Evolutionary conservation across 192 early-diverging fungal species (phyloP).

Genomic region (Coemansia sp.): DNA sequence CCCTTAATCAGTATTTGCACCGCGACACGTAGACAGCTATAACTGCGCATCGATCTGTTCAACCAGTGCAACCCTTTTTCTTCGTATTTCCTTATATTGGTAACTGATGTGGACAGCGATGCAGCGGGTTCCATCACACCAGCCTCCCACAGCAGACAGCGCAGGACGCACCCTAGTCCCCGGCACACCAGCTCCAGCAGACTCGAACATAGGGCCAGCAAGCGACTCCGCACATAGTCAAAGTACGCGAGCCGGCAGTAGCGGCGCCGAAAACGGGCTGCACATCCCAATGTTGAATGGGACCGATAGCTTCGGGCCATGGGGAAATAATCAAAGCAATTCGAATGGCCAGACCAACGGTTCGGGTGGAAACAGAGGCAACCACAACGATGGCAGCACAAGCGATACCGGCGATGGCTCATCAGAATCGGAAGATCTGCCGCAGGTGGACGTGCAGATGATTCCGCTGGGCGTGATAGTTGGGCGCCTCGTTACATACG

Average conservation of each 20-base stretch:
- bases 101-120: constrained; percentile 35
- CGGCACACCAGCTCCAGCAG: constrained; percentile 13
- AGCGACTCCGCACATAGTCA: constrained; percentile 5
- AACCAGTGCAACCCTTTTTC: background rate
- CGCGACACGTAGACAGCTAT: background rate
- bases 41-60: background rate
- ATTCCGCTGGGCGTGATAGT: constrained; percentile 61
- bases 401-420: constrained; percentile 3
- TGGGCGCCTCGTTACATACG: constrained; percentile 61
- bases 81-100: background rate
- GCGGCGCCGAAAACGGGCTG: background rate
- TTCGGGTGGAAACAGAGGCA: constrained; percentile 1
- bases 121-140: constrained; percentile 42
- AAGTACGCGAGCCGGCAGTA: background rate
- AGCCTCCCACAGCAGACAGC: constrained; percentile 17
- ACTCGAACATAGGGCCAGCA: constrained; percentile 2
- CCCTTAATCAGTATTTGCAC: background rate
- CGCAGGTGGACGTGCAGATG: constrained; percentile 63
- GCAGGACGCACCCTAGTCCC: constrained; percentile 24
- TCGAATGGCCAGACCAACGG: constrained; percentile 1
- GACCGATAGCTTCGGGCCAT: background rate
- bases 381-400: constrained; percentile 7
- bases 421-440: constrained; percentile 45
- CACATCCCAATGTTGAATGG: background rate
- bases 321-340: background rate